Percentiles rank a stretch among this genome's conserved stretches.
phyloP scores from a whole-genome alignment of 345 rosid species.

The Leavenworthia alabamica region DNA sequence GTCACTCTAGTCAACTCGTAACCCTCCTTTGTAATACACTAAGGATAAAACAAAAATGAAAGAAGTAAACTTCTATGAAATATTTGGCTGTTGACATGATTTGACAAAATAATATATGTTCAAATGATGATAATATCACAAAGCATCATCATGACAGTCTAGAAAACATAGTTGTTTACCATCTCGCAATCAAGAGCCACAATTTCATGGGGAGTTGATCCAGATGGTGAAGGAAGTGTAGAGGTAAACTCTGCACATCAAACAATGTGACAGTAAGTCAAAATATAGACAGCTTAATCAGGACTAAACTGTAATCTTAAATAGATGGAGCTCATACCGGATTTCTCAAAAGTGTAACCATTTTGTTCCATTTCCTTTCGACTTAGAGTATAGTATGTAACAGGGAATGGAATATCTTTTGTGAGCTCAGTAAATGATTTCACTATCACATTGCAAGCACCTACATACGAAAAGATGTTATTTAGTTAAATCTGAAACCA shows the following conservation, averaged over 20 bases:
- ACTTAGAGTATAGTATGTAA: constrained; percentile 64
- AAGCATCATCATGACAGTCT: background rate
- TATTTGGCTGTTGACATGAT: background rate
- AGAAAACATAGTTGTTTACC: constrained; percentile 39
- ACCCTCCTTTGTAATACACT: constrained; percentile 84
- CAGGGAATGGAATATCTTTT: constrained; percentile 76
- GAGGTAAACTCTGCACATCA: constrained; percentile 48
- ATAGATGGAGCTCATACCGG: constrained; percentile 36
- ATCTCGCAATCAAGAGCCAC: constrained; percentile 97
- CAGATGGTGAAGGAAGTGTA: constrained; percentile 66
- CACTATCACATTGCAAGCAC: constrained; percentile 21
- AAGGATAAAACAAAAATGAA: constrained; percentile 2
- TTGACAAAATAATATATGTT: background rate
- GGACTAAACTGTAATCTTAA: background rate
- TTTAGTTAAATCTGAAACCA: background rate
- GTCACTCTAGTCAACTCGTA: constrained; percentile 90
- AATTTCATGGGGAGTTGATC: constrained; percentile 43
- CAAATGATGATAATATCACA: background rate
- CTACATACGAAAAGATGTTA: constrained; percentile 32
- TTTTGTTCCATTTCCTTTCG: constrained; percentile 71
- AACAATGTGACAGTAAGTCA: constrained; percentile 1
- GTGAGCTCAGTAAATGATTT: constrained; percentile 35
- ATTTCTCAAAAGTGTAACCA: constrained; percentile 55
- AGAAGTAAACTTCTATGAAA: background rate
- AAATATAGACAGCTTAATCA: background rate